Base-by-base conservation (phyloP, 108 stramenopile species). In the Nitzschia inconspicua region DNA sequence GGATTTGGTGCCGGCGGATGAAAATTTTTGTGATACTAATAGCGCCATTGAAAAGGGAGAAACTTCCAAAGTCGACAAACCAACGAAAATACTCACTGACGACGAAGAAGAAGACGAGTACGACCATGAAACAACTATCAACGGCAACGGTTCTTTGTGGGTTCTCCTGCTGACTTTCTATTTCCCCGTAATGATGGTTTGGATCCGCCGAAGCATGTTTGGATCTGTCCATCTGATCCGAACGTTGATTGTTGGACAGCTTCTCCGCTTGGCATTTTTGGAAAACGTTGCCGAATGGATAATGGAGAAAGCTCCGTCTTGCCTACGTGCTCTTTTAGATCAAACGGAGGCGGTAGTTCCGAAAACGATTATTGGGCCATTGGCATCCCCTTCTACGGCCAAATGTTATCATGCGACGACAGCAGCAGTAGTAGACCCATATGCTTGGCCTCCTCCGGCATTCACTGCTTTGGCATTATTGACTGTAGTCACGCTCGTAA, bases 361-460 rank as follows among this genome's bases (percentile, higher is more conserved):
- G n/a, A n/a, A 28, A 52, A n/a, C 26, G 3, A 22, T 25, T n/a
- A 8, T 32, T 28, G 30, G 13, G 4, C 13, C 13, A 9, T 13
- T 47, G 2, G 14, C 18, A 24, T 2, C 5, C 11, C 47, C 20
- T 47, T 11, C 47, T 2, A 20, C 13, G 47, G 11, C 25, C 47
- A 24, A 47, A 24, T 1, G 23, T 13, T 11, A 47, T 18, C n/a
- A n/a, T 47, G 25, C 47, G 1, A 11, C 11, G 18, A 20, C 47
- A 23, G 4, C 37, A 18, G 57, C 44, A 7, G 52, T 74, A 52
- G 29, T 67, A 14, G 79, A 76, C 53, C 62, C 63, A 0, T 44
- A 80, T 52, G 63, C 72, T 41, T 76, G 79, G 75, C 68, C 83
- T 3, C 78, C 80, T 13, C 81, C 82, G 18, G 73, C 70, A 7